A percentile compares a stretch with the other conserved stretches of the same genome.
Conservation (phyloP, 257 asterid genomes). For the Solanum tarijense region DNA sequence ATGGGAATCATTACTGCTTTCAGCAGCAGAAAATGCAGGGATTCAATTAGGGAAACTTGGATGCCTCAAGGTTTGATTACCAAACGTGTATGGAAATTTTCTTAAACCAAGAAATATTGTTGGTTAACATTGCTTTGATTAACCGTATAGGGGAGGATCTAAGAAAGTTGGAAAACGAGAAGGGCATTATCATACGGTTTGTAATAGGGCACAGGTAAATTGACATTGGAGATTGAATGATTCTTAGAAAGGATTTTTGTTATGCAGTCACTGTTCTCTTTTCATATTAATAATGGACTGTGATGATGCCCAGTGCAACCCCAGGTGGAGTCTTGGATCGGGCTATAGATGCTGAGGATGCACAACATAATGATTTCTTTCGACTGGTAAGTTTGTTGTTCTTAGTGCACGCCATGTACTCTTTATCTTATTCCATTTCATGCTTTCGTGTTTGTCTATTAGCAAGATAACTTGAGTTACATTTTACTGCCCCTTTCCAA, state of each 20-base stretch:
- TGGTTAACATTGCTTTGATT: neutral
- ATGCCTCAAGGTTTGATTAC: too few species aligned
- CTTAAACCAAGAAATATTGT: neutral
- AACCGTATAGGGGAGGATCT: neutral
- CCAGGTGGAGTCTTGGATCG: neutral
- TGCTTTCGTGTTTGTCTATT: too few species aligned
- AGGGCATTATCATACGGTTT: neutral
- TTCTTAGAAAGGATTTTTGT: neutral
- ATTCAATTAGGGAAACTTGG: neutral
- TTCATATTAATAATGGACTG: neutral
- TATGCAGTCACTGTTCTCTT: neutral
- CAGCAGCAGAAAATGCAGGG: neutral
- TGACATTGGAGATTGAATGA: neutral
- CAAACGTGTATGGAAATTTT: neutral
- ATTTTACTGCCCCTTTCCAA: too few species aligned
- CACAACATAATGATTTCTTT: neutral
- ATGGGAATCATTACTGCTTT: neutral
- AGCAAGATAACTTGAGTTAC: too few species aligned
- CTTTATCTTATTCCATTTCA: too few species aligned
- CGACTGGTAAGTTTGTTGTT: too few species aligned
- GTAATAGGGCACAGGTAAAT: neutral
- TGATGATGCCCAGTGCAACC: neutral
- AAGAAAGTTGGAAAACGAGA: neutral
- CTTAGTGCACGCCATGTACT: too few species aligned
- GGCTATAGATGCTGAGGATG: neutral